phyloP scores from a whole-genome alignment of 148 eudicot genomes.

The Dysphania ambrosioides region DNA sequence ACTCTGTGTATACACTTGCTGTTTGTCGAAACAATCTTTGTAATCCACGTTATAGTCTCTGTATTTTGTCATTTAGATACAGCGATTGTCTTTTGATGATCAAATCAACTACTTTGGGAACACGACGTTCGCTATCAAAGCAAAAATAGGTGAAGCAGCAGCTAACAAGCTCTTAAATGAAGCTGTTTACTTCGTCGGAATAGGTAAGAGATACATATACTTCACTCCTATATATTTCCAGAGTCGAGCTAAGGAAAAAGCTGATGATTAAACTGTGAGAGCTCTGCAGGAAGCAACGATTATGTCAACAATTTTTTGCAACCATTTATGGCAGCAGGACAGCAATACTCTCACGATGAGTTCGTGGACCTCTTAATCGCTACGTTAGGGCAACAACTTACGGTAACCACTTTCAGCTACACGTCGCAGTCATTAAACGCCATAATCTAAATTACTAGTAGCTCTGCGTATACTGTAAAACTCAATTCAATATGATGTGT shows the following conservation, averaged over 20 bases:
- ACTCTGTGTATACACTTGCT: neutral
- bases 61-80: slow-evolving; percentile 36
- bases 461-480: too few species aligned
- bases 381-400: slow-evolving; percentile 61
- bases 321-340: slow-evolving; percentile 73
- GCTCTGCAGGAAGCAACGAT: slow-evolving; percentile 75
- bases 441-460: too few species aligned
- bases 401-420: slow-evolving; percentile 31
- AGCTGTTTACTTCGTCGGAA: slow-evolving; percentile 76
- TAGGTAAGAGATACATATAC: slow-evolving; percentile 37
- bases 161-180: slow-evolving; percentile 52
- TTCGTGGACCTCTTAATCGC: slow-evolving; percentile 50
- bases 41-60: neutral
- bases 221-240: too few species aligned
- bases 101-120: slow-evolving; percentile 62
- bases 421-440: neutral
- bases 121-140: slow-evolving; percentile 56
- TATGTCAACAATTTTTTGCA: slow-evolving; percentile 89
- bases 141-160: slow-evolving; percentile 58
- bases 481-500: too few species aligned
- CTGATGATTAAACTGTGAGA: neutral
- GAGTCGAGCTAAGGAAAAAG: neutral
- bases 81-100: slow-evolving; percentile 75
- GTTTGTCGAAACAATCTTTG: neutral
- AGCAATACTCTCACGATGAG: slow-evolving; percentile 67